Base-by-base conservation (phyloP, 208 protist species). In the Trypanosoma caninum region DNA sequence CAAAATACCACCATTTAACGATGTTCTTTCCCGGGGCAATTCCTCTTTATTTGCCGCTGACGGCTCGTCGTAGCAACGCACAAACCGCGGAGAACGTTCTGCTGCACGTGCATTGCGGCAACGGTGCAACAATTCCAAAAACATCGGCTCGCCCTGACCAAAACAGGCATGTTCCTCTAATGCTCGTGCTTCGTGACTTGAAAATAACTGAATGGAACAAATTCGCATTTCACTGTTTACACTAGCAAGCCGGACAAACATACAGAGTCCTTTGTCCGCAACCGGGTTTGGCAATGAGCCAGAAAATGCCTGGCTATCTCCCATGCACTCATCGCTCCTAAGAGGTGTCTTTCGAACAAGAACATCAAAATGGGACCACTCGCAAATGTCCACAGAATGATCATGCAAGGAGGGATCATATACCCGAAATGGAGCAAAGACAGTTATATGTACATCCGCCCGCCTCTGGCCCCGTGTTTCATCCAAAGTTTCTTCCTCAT, bases 181-280 rank as follows among this genome's bases (percentile, higher is more conserved):
- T 20, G 67, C 63, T 7, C 77, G 68, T 1, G 88, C 80, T 33
- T 78, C 64, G 7, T n/a, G 20, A n/a, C 45, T 35, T n/a, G 88
- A 83, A 37, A 94, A 20, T 11, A 90, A 67, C 64, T 91, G 82
- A 35, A 91, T 57, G 1, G 58, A 62, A 10, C 88, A 84, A n/a
- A 94, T 59, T 18, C 88, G 84, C 65, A 94, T 73, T 62, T 88
- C 82, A 34, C 80, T 80, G 68, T 92, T 87, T 31, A 75, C 88
- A 56, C 67, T 80, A 10, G 88, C 88, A 1, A 94, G 72, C 3
- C 84, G 74, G 2, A 91, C 16, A 50, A 78, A 89, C 48, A 94
- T 67, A 59, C 70, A 76, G 20, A 72, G 65, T 0, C 54, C 67
- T 30, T 72, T 64, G 11, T 86, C 80, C 71, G 76, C 80, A n/a